Conservation (phyloP, 2,329 filamentous ascomycete species). For the Beauveria scarabaeidicola region DNA sequence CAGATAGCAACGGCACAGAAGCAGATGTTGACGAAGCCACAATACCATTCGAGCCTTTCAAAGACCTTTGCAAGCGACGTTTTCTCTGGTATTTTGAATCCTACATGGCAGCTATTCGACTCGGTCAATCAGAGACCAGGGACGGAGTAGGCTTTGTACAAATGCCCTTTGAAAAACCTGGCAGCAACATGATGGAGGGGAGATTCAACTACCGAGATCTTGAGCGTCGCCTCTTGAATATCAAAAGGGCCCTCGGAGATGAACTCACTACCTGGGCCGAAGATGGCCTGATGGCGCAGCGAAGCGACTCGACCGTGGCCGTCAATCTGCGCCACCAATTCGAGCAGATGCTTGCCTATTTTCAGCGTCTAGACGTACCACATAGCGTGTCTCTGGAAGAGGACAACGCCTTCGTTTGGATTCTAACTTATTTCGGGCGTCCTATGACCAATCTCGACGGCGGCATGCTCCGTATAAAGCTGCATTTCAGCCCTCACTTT, state of each 20-base stretch:
- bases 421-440: conserved; percentile 78
- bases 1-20: conserved; percentile 34
- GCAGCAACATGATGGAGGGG: conserved; percentile 76
- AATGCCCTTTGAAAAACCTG: conserved; percentile 73
- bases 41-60: conserved; percentile 73
- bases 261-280: conserved; percentile 65
- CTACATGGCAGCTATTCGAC: conserved; percentile 64
- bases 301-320: conserved; percentile 64
- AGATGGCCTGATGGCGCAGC: conserved; percentile 55
- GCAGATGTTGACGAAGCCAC: conserved; percentile 38
- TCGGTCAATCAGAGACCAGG: conserved; percentile 54
- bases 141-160: conserved; percentile 58
- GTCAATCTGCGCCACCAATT: conserved; percentile 78
- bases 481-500: conserved; percentile 76
- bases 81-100: conserved; percentile 96
- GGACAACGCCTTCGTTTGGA: conserved; percentile 84
- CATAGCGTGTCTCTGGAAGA: conserved; percentile 70
- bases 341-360: conserved; percentile 68
- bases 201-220: conserved; percentile 74
- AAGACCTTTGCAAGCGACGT: conserved; percentile 79
- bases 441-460: conserved; percentile 92
- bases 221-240: conserved; percentile 55
- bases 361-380: conserved; percentile 62
- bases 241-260: conserved; percentile 61
- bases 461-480: conserved; percentile 73